phyloP scores from a whole-genome alignment of 2,329 filamentous ascomycete species.

The Beauveria brongniartii region DNA sequence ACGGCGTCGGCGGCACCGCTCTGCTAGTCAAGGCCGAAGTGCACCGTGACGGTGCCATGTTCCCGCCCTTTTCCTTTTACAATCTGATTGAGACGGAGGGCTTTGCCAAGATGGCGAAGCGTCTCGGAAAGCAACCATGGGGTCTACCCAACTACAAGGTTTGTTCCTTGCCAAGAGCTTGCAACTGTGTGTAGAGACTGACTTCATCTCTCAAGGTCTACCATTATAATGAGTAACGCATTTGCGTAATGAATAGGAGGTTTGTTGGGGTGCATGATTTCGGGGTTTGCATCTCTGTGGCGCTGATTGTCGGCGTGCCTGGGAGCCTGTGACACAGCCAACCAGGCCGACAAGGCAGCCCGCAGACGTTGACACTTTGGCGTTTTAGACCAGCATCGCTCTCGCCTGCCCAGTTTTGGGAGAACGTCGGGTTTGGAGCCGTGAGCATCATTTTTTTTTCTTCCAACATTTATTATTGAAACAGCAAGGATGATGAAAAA shows the following conservation, averaged over 20 bases:
- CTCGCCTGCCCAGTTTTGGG: neutral
- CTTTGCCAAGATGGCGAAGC: constrained; percentile 92
- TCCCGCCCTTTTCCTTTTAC: constrained; percentile 92
- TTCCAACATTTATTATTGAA: neutral
- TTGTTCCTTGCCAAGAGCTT: constrained; percentile 27
- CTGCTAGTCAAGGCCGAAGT: constrained; percentile 94
- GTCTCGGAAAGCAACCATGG: constrained; percentile 75
- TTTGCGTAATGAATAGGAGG: constrained; percentile 9
- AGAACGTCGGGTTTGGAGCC: neutral
- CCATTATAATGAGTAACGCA: constrained; percentile 11
- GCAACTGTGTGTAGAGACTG: neutral
- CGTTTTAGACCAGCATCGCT: constrained; percentile 4
- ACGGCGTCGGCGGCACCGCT: constrained; percentile 89
- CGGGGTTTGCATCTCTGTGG: neutral
- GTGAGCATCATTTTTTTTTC: neutral
- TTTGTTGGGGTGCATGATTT: constrained; percentile 6
- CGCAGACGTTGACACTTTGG: constrained; percentile 1
- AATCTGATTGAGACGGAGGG: constrained; percentile 97
- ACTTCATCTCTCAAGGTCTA: constrained; percentile 10
- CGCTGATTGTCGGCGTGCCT: neutral
- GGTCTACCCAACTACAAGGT: constrained; percentile 98
- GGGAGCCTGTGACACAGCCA: neutral
- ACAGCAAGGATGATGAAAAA: neutral
- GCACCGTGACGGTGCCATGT: constrained; percentile 96
- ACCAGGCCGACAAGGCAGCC: neutral